Evolutionary conservation across 83 land plant species (phyloP).

Genomic region (Diphasiastrum complanatum): DNA sequence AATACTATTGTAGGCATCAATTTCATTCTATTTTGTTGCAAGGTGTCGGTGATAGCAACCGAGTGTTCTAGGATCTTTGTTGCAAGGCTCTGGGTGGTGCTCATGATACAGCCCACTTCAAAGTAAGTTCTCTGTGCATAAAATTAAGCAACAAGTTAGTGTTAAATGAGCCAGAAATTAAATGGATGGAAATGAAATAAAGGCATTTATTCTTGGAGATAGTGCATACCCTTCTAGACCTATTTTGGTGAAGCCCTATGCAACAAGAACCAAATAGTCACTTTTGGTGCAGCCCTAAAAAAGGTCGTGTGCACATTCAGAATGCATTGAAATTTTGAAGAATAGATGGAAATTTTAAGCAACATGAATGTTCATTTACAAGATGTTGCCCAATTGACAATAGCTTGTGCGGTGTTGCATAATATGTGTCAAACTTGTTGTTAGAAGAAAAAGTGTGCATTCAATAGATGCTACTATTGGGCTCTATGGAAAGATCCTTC

Average conservation of each 20-base stretch:
- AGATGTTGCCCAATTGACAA: conserved; percentile 15
- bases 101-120: conserved; percentile 13
- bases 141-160: conserved; percentile 14
- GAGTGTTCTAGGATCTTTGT: conserved; percentile 24
- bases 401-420: conserved; percentile 27
- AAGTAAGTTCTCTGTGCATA: not conserved
- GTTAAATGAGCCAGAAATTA: conserved; percentile 16
- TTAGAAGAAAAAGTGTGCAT: too few species aligned
- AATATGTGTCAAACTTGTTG: conserved; percentile 24
- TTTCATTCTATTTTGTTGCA: conserved; percentile 18
- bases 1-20: conserved; percentile 9
- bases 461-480: too few species aligned
- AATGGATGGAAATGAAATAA: conserved; percentile 8
- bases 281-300: conserved; percentile 18
- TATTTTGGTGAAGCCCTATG: conserved; percentile 13
- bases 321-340: conserved; percentile 18
- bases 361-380: conserved; percentile 10
- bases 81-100: conserved; percentile 10
- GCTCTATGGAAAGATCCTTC: too few species aligned
- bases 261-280: conserved; percentile 1
- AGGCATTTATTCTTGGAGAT: conserved; percentile 20
- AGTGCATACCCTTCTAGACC: conserved; percentile 11
- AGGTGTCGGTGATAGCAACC: conserved; percentile 24
- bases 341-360: conserved; percentile 24
- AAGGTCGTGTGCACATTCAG: conserved; percentile 18